These are phyloP conservation scores for Pascua guehoae DNA, from an alignment of 1,284 basidiomycete species.

Conservation along the genomic window DNA sequence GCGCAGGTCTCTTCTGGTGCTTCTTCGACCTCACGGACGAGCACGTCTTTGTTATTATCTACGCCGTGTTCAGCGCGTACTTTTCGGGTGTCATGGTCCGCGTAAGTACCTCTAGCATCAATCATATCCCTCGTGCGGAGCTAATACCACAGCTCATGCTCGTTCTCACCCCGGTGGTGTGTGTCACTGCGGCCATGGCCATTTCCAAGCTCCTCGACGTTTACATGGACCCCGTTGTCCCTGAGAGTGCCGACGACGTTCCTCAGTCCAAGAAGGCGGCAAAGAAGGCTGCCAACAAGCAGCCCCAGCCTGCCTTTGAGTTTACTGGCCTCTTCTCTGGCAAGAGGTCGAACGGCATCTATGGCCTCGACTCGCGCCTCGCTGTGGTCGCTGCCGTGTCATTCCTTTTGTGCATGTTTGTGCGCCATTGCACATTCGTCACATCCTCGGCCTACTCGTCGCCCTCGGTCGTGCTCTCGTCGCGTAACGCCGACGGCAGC, in stretches of 20 bases:
- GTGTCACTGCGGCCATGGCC: conserved; percentile 82
- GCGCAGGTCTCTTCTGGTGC: conserved; percentile 88
- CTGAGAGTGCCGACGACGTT: conserved; percentile 25
- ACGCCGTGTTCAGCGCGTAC: conserved; percentile 91
- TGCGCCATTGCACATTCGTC: conserved; percentile 95
- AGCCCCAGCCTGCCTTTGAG: conserved; percentile 19
- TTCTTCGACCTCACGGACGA: conserved; percentile 94
- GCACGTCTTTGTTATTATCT: conserved; percentile 98
- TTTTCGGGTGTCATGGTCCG: conserved; percentile 99
- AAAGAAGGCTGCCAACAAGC: conserved; percentile 53
- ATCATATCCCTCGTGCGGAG: background rate
- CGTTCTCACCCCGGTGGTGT: conserved; percentile 49
- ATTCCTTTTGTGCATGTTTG: conserved; percentile 80
- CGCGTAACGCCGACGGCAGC: conserved; percentile 73
- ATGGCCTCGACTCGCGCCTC: conserved; percentile 77
- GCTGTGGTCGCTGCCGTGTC: conserved; percentile 73
- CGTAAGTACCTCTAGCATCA: background rate
- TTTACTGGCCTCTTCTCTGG: conserved; percentile 32
- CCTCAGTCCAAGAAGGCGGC: conserved; percentile 57
- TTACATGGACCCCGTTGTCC: conserved; percentile 66
- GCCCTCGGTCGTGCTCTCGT: conserved; percentile 92
- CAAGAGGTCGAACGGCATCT: conserved; percentile 61
- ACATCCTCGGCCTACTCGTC: conserved; percentile 95
- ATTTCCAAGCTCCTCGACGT: conserved; percentile 83
- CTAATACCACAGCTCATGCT: conserved; percentile 37